phyloP scores from a whole-genome alignment of 2,329 filamentous ascomycete genomes.

The Aureobasidium sp. region DNA sequence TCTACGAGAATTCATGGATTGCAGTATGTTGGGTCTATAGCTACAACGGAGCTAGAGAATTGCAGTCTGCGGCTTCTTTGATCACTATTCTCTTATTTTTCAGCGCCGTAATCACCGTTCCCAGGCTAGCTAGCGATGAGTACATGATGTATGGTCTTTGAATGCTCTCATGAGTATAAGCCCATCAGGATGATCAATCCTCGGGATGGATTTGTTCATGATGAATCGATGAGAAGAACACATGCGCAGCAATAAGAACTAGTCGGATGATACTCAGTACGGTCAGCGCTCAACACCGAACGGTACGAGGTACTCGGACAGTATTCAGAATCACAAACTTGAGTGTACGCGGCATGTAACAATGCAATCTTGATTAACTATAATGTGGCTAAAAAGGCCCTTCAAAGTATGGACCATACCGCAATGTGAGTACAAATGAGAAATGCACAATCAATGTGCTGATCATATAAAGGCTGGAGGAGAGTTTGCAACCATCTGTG shows the following conservation, averaged over 20 bases:
- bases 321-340: background rate
- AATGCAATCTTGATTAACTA: background rate
- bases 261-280: too few relatives aligned
- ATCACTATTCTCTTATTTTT: too few relatives aligned
- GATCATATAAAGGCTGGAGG: constrained; percentile 12
- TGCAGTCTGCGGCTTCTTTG: too few relatives aligned
- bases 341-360: background rate
- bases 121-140: too few relatives aligned
- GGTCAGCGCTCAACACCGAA: background rate
- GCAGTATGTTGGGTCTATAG: too few relatives aligned
- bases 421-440: background rate
- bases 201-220: background rate
- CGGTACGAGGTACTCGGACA: background rate
- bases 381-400: background rate
- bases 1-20: too few relatives aligned
- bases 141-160: too few relatives aligned
- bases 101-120: too few relatives aligned
- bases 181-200: too few relatives aligned
- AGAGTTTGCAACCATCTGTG: background rate
- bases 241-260: too few relatives aligned
- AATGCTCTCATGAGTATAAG: too few relatives aligned
- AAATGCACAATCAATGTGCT: constrained; percentile 13
- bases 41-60: too few relatives aligned
- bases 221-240: background rate
- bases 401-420: background rate